Base-by-base conservation (phyloP, 768 basidiomycete species). In the Cyclocybe aegerita region DNA sequence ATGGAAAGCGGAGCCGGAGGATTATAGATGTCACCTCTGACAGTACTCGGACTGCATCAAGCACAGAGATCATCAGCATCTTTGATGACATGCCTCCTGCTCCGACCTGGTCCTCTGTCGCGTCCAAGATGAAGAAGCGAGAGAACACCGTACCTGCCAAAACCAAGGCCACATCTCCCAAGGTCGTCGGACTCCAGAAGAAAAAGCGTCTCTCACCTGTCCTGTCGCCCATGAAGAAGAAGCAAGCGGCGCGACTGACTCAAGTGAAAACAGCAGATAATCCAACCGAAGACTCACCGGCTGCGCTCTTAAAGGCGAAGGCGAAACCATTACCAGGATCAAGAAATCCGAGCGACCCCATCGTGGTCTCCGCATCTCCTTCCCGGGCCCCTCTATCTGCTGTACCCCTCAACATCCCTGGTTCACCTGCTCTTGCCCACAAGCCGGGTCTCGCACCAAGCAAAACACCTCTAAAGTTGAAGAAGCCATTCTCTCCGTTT, bases 1-100 rank as follows among this genome's bases (percentile, higher is more conserved):
- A 88, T 57, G 86, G 86, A 15, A 80, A 81, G 56, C 80, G 85
- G 53, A 72, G 72, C 36, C 77, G 77, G 46, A 81, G 86, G 35
- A 74, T 86, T n/a, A 72, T 87, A 57, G 76, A 74, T 50, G 74
- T 71, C 38, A 71, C 74, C 42, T 64, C 46, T 4, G 50, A 53
- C 4, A 34, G 47, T 10, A 43, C 34, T 7, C 47, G 48, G 43
- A 69, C 46, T 64, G 65, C 48, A 64, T 63, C 45, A 54, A 62
- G 42, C 47, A 65, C 59, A 12, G 64, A 62, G 17, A 58, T 69
- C 4, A 52, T 66, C 46, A 71, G 64, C 60, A 76, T 70, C 48
- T 77, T 77, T 59, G 70, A 81, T 48, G 72, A 76, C 48, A 51
- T 73, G 10, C 72, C 78, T 16, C 70, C 76, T n/a, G 62, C 67